Base-by-base conservation (phyloP, 2,329 filamentous ascomycete genomes). In the Aspergillus sp. region DNA sequence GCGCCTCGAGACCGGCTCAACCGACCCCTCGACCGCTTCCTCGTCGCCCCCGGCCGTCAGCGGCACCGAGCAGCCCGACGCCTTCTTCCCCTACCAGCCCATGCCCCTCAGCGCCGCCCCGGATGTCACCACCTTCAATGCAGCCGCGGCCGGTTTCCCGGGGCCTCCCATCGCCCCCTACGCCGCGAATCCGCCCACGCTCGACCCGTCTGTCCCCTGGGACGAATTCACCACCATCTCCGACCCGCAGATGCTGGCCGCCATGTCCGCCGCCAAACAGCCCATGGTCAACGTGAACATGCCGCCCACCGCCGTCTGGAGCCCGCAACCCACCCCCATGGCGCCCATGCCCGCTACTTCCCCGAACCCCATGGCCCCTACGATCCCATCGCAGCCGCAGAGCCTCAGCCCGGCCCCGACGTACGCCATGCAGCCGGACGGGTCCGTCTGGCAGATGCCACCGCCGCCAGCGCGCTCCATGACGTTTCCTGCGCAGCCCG, bases 11-110 rank as follows among this genome's bases (percentile, higher is more conserved):
- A 66, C 69, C 3, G 69, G 65, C 20, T 71, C 73, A 4, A 70
- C 74, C 9, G 74, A 77, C 23, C 73, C 74, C 11, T 79, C 80
- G 10, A 73, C 73, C 9, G 72, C 79, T 6, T 79, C 80, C 3
- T 79, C 80, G 10, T 80, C 80, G 19, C 67, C 71, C n/a, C 65
- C 68, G 5, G 65, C 62, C 5, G 48, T 57, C 25, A 65, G 61
- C 20, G 52, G 65, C 25, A 60, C 64, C 7, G 71, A 74, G 5
- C 66, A 70, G 19, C 56, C 62, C 7, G 72, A 75, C 45, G 59
- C 66, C 2, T 73, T 67, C 49, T 74, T 70, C 46, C 61, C 65
- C 23, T 75, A 74, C 45, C 63, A 63, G 29, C 57, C 67, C 32
- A 66, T 74, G 44, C 58, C 71, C 10, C 58, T 74, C 50, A 69